Conservation (phyloP, 768 basidiomycete genomes). For the Kockovaella imperatae region DNA sequence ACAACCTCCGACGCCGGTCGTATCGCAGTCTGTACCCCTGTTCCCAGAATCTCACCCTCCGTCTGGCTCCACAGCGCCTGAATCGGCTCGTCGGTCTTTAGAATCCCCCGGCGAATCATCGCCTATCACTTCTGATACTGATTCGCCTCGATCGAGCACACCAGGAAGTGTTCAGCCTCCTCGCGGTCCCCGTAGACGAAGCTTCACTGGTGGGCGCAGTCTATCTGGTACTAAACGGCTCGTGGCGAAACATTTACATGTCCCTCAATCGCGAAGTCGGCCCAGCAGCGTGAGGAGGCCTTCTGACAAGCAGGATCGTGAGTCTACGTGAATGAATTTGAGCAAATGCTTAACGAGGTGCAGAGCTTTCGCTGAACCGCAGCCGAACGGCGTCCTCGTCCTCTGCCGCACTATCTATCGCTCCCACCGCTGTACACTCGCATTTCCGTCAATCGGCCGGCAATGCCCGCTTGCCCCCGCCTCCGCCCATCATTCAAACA, state of each 20-base stretch:
- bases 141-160: too few relatives aligned
- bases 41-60: too few relatives aligned
- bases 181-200: too few relatives aligned
- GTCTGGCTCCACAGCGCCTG: too few relatives aligned
- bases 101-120: too few relatives aligned
- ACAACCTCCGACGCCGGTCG: too few relatives aligned
- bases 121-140: too few relatives aligned
- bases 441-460: constrained; percentile 5
- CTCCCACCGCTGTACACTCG: constrained; percentile 29
- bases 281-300: constrained; percentile 17
- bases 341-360: background rate
- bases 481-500: constrained; percentile 44
- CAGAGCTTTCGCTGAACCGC: background rate
- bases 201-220: too few relatives aligned
- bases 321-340: constrained; percentile 1
- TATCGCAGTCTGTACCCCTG: too few relatives aligned
- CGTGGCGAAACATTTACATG: constrained; percentile 35
- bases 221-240: constrained; percentile 8
- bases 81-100: too few relatives aligned
- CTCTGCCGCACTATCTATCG: constrained; percentile 20
- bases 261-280: constrained; percentile 15
- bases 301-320: background rate
- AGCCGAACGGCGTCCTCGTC: constrained; percentile 17
- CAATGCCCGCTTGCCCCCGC: constrained; percentile 40
- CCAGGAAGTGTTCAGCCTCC: too few relatives aligned